Percentiles rank a stretch among this genome's conserved stretches.
phyloP scores from a whole-genome alignment of 352 stramenopile species.

The Peronospora tabacina region DNA sequence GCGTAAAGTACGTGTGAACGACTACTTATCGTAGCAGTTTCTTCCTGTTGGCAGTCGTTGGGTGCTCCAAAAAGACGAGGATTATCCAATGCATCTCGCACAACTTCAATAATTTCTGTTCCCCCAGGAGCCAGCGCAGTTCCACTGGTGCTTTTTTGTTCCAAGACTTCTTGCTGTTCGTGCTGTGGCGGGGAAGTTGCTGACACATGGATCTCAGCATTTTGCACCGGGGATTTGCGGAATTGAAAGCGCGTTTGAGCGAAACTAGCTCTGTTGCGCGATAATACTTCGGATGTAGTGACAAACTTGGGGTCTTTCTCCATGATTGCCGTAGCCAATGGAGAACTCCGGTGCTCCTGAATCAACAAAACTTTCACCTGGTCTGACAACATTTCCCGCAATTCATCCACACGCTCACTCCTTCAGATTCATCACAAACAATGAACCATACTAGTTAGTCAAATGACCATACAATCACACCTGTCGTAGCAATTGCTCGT shows the following conservation, averaged over 20 bases:
- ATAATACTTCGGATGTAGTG: constrained; percentile 17
- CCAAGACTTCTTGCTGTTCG: constrained; percentile 2
- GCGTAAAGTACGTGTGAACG: constrained; percentile 13
- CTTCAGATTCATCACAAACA: constrained; percentile 20
- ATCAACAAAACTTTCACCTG: constrained; percentile 37
- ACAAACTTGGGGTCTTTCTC: constrained; percentile 33
- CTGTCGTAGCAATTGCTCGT: neutral
- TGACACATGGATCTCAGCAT: constrained; percentile 30
- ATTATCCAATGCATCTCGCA: constrained; percentile 13
- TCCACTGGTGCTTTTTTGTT: neutral
- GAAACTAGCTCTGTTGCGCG: constrained; percentile 11
- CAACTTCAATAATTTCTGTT: constrained; percentile 3
- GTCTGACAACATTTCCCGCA: constrained; percentile 35
- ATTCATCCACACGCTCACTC: constrained; percentile 42
- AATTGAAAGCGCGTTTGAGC: constrained; percentile 19
- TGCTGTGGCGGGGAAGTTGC: constrained; percentile 15
- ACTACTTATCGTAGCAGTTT: constrained; percentile 10
- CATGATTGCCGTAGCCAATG: constrained; percentile 37
- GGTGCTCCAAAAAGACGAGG: neutral
- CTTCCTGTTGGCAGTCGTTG: constrained; percentile 8
- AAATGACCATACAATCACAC: neutral
- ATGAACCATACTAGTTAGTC: neutral
- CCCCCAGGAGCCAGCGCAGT: neutral
- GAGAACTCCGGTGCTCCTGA: constrained; percentile 39
- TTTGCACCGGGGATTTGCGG: constrained; percentile 22